Evolutionary conservation across 371 early-diverging fungal genomes (phyloP).

Genomic region (Rhizopus stolonifer): DNA sequence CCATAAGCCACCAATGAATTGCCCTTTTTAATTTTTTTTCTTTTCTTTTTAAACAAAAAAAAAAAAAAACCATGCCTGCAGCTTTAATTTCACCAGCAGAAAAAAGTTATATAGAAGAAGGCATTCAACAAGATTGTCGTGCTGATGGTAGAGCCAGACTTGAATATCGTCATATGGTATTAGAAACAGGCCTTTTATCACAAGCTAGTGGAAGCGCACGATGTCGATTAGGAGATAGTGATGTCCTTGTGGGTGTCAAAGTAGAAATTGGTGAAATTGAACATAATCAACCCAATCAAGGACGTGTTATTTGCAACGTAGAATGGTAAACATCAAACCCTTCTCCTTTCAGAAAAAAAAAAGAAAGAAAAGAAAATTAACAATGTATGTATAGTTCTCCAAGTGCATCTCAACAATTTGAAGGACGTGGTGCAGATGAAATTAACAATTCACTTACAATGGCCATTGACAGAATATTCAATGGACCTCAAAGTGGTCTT

Average conservation of each 20-base stretch:
- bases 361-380: no score
- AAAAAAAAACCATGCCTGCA: constrained; percentile 31
- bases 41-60: neutral
- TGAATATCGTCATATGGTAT: constrained; percentile 73
- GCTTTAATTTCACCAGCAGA: constrained; percentile 74
- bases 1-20: no score
- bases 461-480: constrained; percentile 75
- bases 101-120: constrained; percentile 79
- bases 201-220: constrained; percentile 88
- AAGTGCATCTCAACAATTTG: constrained; percentile 79
- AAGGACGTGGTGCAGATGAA: constrained; percentile 81
- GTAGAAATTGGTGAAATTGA: constrained; percentile 81
- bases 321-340: constrained; percentile 82
- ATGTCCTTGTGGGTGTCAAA: constrained; percentile 92
- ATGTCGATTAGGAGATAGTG: constrained; percentile 77
- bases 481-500: constrained; percentile 80
- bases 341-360: no score
- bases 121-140: constrained; percentile 79
- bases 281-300: constrained; percentile 54
- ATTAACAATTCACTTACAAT: constrained; percentile 81
- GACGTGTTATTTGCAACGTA: constrained; percentile 79
- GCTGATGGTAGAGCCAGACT: constrained; percentile 83
- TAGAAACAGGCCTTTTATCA: constrained; percentile 83
- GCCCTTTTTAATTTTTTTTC: constrained; percentile 13
- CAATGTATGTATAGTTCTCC: constrained; percentile 64